phyloP scores from a whole-genome alignment of 1,139 yeast genomes.

The Debaryomycetaceae sp. region DNA sequence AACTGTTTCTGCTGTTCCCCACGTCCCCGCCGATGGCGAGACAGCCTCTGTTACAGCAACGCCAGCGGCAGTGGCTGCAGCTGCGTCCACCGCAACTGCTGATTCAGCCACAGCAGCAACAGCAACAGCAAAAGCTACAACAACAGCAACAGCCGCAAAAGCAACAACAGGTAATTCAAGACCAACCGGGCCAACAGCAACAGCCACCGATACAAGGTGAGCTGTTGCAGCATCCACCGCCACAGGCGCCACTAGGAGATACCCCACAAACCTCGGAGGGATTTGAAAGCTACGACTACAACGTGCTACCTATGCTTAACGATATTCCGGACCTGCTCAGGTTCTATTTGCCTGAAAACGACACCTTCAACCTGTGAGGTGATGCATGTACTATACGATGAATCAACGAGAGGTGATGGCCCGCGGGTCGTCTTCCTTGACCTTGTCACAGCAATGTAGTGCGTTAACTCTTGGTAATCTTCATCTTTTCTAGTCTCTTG shows the following conservation, averaged over 20 bases:
- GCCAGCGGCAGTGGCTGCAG: conserved; percentile 5
- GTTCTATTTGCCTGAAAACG: conserved; percentile 1
- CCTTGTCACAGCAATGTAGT: too few relatives aligned
- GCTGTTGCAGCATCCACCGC: too few relatives aligned
- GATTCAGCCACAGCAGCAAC: background rate
- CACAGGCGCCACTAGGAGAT: background rate
- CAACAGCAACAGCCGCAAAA: conserved; percentile 3
- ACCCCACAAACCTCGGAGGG: too few relatives aligned
- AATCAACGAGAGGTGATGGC: too few relatives aligned
- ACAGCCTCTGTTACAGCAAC: conserved; percentile 4
- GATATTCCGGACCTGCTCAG: conserved; percentile 3
- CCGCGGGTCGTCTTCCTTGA: too few relatives aligned
- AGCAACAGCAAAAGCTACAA: conserved; percentile 1
- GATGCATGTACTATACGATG: too few relatives aligned
- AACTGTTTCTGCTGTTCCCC: conserved; percentile 2
- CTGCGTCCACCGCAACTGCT: conserved; percentile 6
- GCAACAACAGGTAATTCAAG: conserved; percentile 3
- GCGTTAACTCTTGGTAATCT: conserved; percentile 2
- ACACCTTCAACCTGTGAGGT: too few relatives aligned
- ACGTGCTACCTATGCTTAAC: background rate
- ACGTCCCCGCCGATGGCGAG: conserved; percentile 2
- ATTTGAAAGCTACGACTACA: too few relatives aligned
- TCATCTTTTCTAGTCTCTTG: conserved; percentile 22
- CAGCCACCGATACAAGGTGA: conserved; percentile 3
- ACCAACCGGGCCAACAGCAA: background rate